These are phyloP conservation scores for Rubia peregrina DNA, from an alignment of 305 asterid species.

Conservation along the genomic window DNA sequence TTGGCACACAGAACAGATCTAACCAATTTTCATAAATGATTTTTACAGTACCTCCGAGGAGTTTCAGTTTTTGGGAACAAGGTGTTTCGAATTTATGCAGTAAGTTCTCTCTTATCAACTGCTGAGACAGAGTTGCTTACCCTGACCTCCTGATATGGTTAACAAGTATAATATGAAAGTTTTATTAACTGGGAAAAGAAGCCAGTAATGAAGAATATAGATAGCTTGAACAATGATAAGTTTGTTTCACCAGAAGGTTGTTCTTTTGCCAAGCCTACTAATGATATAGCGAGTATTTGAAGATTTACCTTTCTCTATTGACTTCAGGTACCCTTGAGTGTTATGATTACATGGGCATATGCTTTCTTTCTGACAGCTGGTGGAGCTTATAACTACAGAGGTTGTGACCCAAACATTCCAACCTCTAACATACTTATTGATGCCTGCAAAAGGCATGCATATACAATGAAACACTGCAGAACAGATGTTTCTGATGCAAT, in stretches of 20 bases:
- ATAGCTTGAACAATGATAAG: not conserved
- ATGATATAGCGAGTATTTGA: not conserved
- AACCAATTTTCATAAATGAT: constrained; percentile 4
- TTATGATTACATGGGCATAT: constrained; percentile 76
- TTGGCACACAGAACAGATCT: not conserved
- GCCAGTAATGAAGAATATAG: not conserved
- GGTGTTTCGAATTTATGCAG: constrained; percentile 78
- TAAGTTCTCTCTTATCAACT: constrained; percentile 23
- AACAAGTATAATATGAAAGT: not conserved
- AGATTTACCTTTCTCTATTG: constrained; percentile 12
- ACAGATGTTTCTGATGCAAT: constrained; percentile 91
- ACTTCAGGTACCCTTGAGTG: constrained; percentile 89
- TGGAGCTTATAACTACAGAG: constrained; percentile 90
- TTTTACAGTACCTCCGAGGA: constrained; percentile 75
- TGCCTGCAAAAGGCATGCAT: constrained; percentile 80
- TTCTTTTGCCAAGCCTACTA: not conserved
- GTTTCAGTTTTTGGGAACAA: constrained; percentile 72
- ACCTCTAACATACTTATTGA: constrained; percentile 78
- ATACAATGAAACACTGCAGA: constrained; percentile 94
- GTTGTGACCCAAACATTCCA: constrained; percentile 78
- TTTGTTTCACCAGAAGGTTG: constrained; percentile 10
- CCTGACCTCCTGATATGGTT: not conserved
- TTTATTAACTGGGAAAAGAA: constrained; percentile 1
- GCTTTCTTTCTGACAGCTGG: constrained; percentile 93
- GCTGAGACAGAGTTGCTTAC: not conserved